Conservation (phyloP, 208 protist species). For the Leishmania braziliensis region DNA sequence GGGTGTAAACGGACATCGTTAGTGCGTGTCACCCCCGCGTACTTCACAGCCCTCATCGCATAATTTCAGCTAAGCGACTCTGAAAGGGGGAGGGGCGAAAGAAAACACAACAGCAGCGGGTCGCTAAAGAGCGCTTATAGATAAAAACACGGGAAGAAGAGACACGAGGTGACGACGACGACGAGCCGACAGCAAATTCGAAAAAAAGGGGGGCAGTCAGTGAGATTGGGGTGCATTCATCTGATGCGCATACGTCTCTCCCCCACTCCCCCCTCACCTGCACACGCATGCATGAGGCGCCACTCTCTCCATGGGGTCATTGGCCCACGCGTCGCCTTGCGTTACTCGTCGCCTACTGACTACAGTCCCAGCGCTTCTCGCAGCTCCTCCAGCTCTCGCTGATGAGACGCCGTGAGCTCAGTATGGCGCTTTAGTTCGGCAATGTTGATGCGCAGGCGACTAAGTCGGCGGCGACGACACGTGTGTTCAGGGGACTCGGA, state of each 20-base stretch:
- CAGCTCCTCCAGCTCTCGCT: conserved; percentile 40
- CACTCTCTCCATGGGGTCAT: background rate
- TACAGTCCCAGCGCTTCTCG: conserved; percentile 55
- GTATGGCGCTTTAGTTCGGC: conserved; percentile 29
- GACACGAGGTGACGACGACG: background rate
- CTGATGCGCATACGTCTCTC: background rate
- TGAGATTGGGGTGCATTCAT: background rate
- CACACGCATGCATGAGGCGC: background rate
- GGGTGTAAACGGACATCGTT: background rate
- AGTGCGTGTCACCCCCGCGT: background rate
- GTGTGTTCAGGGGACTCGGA: conserved; percentile 15
- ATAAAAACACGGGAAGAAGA: background rate
- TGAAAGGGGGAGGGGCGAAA: background rate
- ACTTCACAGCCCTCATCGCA: background rate
- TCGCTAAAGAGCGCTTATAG: background rate
- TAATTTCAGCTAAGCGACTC: background rate
- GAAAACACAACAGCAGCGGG: background rate
- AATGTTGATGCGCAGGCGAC: conserved; percentile 48
- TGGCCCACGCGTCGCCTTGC: background rate
- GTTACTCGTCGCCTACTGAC: background rate
- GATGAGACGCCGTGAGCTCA: conserved; percentile 33
- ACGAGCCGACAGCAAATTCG: background rate
- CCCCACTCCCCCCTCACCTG: background rate
- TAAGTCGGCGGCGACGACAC: conserved; percentile 50
- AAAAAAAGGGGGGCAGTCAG: background rate